A percentile compares a stretch with the other conserved stretches of the same genome.
These are phyloP conservation scores for Huiozyma naganishii DNA, from an alignment of 805 yeast species.

Conservation along the genomic window DNA sequence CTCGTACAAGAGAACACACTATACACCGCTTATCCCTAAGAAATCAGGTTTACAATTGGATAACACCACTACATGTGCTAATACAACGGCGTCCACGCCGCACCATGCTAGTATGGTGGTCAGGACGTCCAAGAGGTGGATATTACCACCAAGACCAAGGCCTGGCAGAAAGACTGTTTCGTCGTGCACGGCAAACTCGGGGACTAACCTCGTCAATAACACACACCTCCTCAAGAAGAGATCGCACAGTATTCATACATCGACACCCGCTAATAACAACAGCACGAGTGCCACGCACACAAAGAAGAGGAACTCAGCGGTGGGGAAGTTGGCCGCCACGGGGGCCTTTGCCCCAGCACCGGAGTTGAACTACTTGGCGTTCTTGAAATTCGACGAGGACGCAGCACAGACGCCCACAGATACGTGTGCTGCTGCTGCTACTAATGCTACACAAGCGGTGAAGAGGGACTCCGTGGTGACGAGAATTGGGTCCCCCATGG, in stretches of 20 bases:
- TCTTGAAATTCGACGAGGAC: slow-evolving; percentile 6
- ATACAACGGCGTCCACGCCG: neutral
- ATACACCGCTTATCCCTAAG: slow-evolving; percentile 8
- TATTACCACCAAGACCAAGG: slow-evolving; percentile 74
- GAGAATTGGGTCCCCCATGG: neutral
- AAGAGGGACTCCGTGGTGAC: neutral
- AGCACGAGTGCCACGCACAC: slow-evolving; percentile 2
- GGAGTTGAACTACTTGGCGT: slow-evolving; percentile 3
- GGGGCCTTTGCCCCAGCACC: neutral
- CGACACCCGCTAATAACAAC: neutral
- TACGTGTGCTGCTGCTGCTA: neutral
- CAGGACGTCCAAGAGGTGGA: slow-evolving; percentile 71
- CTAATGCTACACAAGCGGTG: neutral
- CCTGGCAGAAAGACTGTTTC: slow-evolving; percentile 41
- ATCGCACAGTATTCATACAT: neutral
- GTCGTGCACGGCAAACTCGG: too few relatives aligned
- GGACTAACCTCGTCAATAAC: neutral
- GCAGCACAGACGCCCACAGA: neutral
- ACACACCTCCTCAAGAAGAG: neutral
- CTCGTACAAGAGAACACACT: slow-evolving; percentile 1
- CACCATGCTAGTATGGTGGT: neutral
- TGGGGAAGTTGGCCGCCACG: neutral
- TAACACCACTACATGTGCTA: neutral
- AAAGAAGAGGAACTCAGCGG: slow-evolving; percentile 2
- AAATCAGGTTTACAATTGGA: neutral